Conservation (phyloP, 2,329 filamentous ascomycete species). For the Colletotrichum sp. region DNA sequence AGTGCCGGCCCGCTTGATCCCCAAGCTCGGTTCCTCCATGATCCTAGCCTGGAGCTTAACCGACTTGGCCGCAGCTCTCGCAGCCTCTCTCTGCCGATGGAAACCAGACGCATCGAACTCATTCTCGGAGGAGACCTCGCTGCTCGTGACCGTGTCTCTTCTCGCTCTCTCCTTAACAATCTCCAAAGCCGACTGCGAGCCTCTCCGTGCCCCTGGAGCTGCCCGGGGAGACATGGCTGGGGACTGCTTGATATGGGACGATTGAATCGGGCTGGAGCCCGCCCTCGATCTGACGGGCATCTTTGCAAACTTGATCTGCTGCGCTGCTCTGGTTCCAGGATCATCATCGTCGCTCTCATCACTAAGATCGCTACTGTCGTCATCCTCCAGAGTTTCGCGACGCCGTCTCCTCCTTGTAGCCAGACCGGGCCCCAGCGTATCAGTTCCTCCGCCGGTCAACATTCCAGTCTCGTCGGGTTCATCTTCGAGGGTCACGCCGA, state of each 20-base stretch:
- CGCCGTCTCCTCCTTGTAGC: constrained; percentile 70
- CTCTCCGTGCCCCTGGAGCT: constrained; percentile 57
- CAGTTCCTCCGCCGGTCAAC: constrained; percentile 70
- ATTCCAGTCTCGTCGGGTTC: constrained; percentile 76
- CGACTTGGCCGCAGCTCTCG: constrained; percentile 61
- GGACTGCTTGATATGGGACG: constrained; percentile 64
- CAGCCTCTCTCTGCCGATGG: constrained; percentile 66
- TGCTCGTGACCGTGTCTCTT: constrained; percentile 80
- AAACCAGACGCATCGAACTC: constrained; percentile 74
- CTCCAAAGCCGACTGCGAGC: constrained; percentile 75
- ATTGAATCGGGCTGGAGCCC: constrained; percentile 85
- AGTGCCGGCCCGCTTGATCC: constrained; percentile 50
- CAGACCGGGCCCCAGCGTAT: constrained; percentile 72
- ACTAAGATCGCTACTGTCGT: constrained; percentile 84
- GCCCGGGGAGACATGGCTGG: constrained; percentile 52
- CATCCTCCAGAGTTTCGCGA: constrained; percentile 80
- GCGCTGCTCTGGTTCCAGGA: constrained; percentile 70
- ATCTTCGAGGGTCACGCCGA: constrained; percentile 69
- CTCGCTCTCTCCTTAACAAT: constrained; percentile 72
- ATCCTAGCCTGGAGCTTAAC: constrained; percentile 58
- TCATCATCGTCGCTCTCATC: constrained; percentile 84
- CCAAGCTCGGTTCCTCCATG: constrained; percentile 52
- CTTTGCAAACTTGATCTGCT: constrained; percentile 95
- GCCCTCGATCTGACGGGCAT: constrained; percentile 88
- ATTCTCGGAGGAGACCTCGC: constrained; percentile 83